Percentiles rank a stretch among this genome's conserved stretches.
phyloP scores from a whole-genome alignment of 345 rosid genomes.

The Carallia pectinifolia region DNA sequence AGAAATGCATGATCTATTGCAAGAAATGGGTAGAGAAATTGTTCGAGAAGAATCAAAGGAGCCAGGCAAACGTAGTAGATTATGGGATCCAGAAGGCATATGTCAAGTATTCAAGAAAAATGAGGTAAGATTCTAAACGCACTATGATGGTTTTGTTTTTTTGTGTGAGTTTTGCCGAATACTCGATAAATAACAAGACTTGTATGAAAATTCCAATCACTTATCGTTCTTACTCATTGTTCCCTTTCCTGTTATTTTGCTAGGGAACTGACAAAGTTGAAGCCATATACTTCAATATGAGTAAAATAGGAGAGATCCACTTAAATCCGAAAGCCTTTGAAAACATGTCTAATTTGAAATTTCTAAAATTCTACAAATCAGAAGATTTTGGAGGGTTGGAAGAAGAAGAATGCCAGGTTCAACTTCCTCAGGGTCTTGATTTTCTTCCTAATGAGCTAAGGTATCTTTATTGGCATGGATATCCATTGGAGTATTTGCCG shows the following conservation, averaged over 20 bases:
- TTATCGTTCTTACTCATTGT: too few relatives aligned
- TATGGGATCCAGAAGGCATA: neutral
- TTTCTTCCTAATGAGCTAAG: conserved; percentile 4
- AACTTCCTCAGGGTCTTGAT: conserved; percentile 6
- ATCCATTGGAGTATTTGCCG: conserved; percentile 13
- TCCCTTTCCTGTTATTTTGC: neutral
- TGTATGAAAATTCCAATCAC: too few relatives aligned
- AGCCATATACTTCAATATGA: conserved; percentile 2
- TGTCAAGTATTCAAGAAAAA: neutral
- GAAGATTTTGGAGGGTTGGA: too few relatives aligned
- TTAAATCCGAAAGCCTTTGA: neutral
- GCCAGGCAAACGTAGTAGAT: neutral
- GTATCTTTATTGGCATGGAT: conserved; percentile 6
- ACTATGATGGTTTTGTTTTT: too few relatives aligned
- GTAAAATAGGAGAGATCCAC: neutral
- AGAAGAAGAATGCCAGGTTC: neutral
- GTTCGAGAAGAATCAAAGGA: neutral
- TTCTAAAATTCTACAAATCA: neutral
- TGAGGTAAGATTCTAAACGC: neutral
- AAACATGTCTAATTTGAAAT: conserved; percentile 1
- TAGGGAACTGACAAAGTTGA: conserved; percentile 7
- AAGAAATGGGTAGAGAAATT: neutral
- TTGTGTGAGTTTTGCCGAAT: too few relatives aligned
- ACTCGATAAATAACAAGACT: too few relatives aligned
- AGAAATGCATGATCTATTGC: neutral